phyloP scores from a whole-genome alignment of 2,329 filamentous ascomycete genomes.

The Aspergillus sergii region DNA sequence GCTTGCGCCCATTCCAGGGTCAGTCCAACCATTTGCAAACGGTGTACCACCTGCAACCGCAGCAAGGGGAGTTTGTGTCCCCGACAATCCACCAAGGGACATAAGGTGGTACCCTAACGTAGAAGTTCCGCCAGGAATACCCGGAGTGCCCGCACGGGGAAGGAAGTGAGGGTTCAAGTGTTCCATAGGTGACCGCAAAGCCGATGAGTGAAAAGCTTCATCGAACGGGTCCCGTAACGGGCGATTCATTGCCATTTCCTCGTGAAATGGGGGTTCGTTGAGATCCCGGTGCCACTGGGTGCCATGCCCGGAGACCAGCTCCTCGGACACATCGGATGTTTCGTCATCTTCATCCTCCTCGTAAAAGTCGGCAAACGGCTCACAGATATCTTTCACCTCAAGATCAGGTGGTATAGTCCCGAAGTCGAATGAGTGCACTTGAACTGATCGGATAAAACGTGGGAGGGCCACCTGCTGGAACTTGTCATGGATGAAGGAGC shows the following conservation, averaged over 20 bases:
- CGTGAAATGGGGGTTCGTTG: conserved; percentile 33
- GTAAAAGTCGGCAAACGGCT: conserved; percentile 95
- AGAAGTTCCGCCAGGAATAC: conserved; percentile 53
- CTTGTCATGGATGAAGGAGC: conserved; percentile 90
- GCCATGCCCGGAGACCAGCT: conserved; percentile 31
- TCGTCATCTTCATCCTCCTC: conserved; percentile 68
- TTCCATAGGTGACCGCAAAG: conserved; percentile 41
- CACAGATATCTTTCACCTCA: conserved; percentile 94
- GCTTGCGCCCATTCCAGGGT: conserved; percentile 28
- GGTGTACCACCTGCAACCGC: conserved; percentile 48
- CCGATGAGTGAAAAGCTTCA: conserved; percentile 33
- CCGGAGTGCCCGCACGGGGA: conserved; percentile 49
- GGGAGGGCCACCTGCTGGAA: conserved; percentile 91
- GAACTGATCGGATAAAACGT: conserved; percentile 94
- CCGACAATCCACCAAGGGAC: conserved; percentile 51
- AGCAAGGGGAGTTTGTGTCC: conserved; percentile 51
- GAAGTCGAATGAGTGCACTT: conserved; percentile 92
- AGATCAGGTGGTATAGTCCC: conserved; percentile 80
- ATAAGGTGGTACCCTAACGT: conserved; percentile 53
- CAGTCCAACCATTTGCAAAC: conserved; percentile 42
- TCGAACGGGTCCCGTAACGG: conserved; percentile 33
- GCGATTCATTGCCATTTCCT: conserved; percentile 32
- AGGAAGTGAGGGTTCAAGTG: conserved; percentile 46
- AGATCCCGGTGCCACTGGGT: conserved; percentile 24
- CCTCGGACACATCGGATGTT: conserved; percentile 40